Evolutionary conservation across 495 filamentous ascomycete species (phyloP).

Genomic region (Tuber brumale): DNA sequence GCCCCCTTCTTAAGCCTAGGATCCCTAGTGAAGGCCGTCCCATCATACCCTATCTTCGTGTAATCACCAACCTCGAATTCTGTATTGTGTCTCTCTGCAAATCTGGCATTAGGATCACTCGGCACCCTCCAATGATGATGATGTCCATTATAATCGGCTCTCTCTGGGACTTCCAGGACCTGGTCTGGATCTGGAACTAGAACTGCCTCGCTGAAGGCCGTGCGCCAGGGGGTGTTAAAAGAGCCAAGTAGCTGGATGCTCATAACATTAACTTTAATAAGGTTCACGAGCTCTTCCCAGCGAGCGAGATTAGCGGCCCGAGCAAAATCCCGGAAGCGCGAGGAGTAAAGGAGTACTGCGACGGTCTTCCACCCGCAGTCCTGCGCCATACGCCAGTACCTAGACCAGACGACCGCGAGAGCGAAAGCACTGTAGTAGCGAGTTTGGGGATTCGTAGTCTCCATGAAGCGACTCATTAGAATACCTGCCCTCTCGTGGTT

Average conservation of each 20-base stretch:
- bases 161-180: background rate
- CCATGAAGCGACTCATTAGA: constrained; percentile 7
- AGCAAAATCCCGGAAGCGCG: constrained; percentile 13
- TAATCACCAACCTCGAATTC: constrained; percentile 22
- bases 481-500: constrained; percentile 6
- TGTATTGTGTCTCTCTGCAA: background rate
- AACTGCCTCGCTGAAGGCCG: constrained; percentile 2
- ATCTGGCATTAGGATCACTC: background rate
- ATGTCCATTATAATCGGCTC: constrained; percentile 8
- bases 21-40: background rate
- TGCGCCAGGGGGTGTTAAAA: constrained; percentile 20
- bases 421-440: constrained; percentile 2
- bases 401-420: constrained; percentile 15
- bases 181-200: background rate
- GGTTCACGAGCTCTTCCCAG: constrained; percentile 11
- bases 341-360: constrained; percentile 14
- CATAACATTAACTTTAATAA: background rate
- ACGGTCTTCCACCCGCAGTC: constrained; percentile 19
- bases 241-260: constrained; percentile 24
- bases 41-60: constrained; percentile 1
- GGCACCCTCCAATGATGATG: constrained; percentile 22
- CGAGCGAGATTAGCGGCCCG: background rate
- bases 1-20: constrained; percentile 2
- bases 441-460: background rate
- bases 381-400: constrained; percentile 10